Evolutionary conservation across 2,329 filamentous ascomycete genomes (phyloP), one percentile per base, ranked within the genome.

Genomic region (Calonectria henricotiae): DNA sequence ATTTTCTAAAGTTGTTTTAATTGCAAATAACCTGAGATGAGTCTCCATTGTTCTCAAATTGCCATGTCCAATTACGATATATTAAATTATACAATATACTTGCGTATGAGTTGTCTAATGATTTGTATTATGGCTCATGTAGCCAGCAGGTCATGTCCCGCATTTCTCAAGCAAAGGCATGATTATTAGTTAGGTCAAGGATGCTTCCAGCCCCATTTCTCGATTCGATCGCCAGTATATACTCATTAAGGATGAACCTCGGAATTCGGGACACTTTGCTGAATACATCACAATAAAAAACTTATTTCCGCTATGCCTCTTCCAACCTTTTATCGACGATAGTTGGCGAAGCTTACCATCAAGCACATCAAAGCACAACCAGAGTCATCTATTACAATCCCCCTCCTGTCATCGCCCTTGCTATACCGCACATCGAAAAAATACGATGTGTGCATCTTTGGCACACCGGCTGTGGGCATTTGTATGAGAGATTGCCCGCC

Each of bases 151-250:
- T 7, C 27, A 30, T 30, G 1, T 30, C 27, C 27, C 4, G 27
- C 27, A 30, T 7, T 7, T 4, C 27, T 30, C 27, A 30, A 37
- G 9, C 12, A 37, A 37, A 37, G 35, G 35, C 12, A 37, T 6
- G 5, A 32, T 55, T 8, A 39, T 5, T 58, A 8, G 6, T 17
- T 39, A 2, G 51, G n/a, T 5, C 11, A 51, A 9, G 47, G 11
- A 58, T 58, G n/a, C 7, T 58, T 58, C 51, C 51, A 58, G 6
- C 32, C 55, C 55, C 55, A 61, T n/a, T 61, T 37, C 9, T 61
- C 61, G 61, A 63, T 63, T 63, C 35, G 61, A 63, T 25, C 61
- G 61, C 41, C 61, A 63, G 23, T 63, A 39, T 13, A 63, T 47
- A 13, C 6, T 63, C 7, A 63, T 63, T 27, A 63, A 49, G 9